Evolutionary conservation across 1,284 basidiomycete species (phyloP).

Genomic region (Ustilago cynodontis): DNA sequence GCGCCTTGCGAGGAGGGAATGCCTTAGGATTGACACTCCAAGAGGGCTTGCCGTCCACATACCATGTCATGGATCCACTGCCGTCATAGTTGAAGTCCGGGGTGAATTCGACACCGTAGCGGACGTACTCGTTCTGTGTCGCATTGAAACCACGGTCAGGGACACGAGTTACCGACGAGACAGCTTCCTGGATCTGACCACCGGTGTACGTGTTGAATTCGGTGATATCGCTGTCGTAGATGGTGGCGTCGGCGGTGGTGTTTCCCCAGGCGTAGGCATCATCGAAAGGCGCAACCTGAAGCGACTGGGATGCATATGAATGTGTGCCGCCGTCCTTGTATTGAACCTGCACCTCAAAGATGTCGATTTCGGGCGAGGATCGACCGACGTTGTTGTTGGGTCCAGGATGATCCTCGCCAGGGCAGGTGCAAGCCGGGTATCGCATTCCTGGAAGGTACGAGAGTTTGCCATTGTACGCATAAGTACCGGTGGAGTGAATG

Average conservation of each 20-base stretch:
- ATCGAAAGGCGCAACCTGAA: constrained; percentile 69
- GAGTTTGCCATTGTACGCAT: constrained; percentile 62
- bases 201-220: constrained; percentile 67
- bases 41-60: constrained; percentile 65
- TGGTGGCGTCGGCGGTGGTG: constrained; percentile 37
- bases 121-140: constrained; percentile 41
- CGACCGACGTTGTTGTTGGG: constrained; percentile 65
- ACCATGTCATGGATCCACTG: constrained; percentile 63
- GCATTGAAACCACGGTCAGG: constrained; percentile 60
- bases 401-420: constrained; percentile 63
- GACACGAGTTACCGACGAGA: constrained; percentile 61
- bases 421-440: constrained; percentile 62
- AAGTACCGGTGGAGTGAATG: constrained; percentile 30
- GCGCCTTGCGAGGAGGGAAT: constrained; percentile 31
- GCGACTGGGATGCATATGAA: constrained; percentile 66
- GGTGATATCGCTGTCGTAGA: constrained; percentile 55
- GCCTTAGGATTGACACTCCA: constrained; percentile 60
- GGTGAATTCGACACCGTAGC: constrained; percentile 67
- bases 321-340: constrained; percentile 48
- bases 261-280: constrained; percentile 61
- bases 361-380: constrained; percentile 68
- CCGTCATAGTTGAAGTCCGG: constrained; percentile 64
- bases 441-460: constrained; percentile 66
- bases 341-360: constrained; percentile 74
- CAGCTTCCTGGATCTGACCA: constrained; percentile 67